Evolutionary conservation across 2,329 filamentous ascomycete species (phyloP), one percentile per base, ranked within the genome.

Genomic region (Pochonia chlamydosporia): DNA sequence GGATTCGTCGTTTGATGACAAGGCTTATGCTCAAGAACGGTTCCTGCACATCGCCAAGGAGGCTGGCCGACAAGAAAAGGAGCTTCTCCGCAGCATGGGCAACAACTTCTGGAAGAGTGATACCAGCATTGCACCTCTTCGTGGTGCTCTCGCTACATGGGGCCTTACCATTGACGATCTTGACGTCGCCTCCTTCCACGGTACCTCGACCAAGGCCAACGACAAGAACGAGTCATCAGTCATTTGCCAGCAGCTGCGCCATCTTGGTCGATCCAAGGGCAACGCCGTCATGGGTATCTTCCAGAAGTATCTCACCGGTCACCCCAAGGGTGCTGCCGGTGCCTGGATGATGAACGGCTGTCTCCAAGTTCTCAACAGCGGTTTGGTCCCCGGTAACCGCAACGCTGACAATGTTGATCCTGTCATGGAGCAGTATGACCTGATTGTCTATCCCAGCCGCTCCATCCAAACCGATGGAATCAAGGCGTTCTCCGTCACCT

Each of bases 311-410:
- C 84, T 99, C 52, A 99, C 95, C 46, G 93, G 93, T 69, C 93
- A 99, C 67, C 93, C 93, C 62, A 99, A 99, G 83, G 93, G 93
- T 84, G 92, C 93, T 61, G 93, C 93, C 51, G 93, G 93, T 76
- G 93, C 92, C 42, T 99, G 93, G 91, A 99, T 99, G 93, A 84
- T 99, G 80, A 99, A 99, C 76, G 93, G 93, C 56, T 93, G 89
- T 67, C 75, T 99, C 66, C 93, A 99, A 69, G 89, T 96, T 40
- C 81, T 99, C 59, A 95, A 97, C 76, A 85, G 80, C 44, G 93
- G 93, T 63, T 76, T 99, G 43, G 92, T 99, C 21, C 93, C 93
- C 13, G 93, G 93, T 50, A 99, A 99, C 75, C 87, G 91, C 62
- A 99, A 99, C 60, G 93, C 93, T 44, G 93, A 99, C 74, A 99